Percentiles rank a stretch among this genome's conserved stretches.
Evolutionary conservation across 495 filamentous ascomycete species (phyloP).

Genomic region (Penicillium flavigenum): DNA sequence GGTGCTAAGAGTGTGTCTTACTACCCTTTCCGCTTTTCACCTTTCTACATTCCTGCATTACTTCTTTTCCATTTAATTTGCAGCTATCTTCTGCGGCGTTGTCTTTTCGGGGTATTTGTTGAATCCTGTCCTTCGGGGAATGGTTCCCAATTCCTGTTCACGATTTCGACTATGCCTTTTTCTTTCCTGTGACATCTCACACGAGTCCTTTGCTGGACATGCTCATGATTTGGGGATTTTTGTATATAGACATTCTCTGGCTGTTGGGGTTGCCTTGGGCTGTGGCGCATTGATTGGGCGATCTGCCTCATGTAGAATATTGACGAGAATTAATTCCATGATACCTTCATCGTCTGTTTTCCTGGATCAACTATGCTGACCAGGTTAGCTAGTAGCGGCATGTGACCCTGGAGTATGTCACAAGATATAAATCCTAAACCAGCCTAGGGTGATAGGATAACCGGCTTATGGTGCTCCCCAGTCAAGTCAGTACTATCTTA

Average conservation of each 20-base stretch:
- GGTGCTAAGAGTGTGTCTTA: slow-evolving; percentile 63
- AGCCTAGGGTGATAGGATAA: not conserved
- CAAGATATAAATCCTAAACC: slow-evolving; percentile 1
- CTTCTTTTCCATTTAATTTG: slow-evolving; percentile 20
- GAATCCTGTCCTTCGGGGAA: not conserved
- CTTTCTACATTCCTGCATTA: slow-evolving; percentile 20
- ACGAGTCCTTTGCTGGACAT: slow-evolving; percentile 17
- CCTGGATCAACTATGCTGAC: not conserved
- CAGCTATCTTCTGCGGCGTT: slow-evolving; percentile 23
- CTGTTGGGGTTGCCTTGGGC: slow-evolving; percentile 25
- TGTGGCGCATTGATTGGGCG: slow-evolving; percentile 32
- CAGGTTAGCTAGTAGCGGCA: not conserved
- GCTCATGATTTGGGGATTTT: slow-evolving; percentile 31
- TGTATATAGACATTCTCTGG: slow-evolving; percentile 37
- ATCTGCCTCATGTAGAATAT: slow-evolving; percentile 37
- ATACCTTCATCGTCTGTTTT: slow-evolving; percentile 25
- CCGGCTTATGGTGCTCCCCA: not conserved
- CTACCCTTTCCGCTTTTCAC: not conserved
- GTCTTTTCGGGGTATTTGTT: slow-evolving; percentile 7
- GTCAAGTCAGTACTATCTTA: not conserved
- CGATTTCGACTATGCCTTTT: slow-evolving; percentile 3
- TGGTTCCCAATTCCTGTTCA: slow-evolving; percentile 4
- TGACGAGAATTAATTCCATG: slow-evolving; percentile 36
- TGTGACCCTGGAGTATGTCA: not conserved
- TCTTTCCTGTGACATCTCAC: slow-evolving; percentile 14